phyloP scores from a whole-genome alignment of 2,329 filamentous ascomycete genomes.

The Colletotrichum kahawae region DNA sequence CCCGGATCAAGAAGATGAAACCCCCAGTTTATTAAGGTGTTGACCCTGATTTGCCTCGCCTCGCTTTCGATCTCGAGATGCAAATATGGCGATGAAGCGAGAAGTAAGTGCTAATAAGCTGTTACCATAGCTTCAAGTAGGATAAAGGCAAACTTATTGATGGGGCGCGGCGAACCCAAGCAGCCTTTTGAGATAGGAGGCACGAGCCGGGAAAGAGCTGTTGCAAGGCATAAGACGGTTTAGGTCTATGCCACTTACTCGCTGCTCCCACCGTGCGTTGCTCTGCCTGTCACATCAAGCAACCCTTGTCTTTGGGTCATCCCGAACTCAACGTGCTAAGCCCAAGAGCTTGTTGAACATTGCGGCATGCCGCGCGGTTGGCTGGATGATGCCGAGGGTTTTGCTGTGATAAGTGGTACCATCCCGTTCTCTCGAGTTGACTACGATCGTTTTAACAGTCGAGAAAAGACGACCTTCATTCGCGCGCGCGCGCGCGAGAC shows the following conservation, averaged over 20 bases:
- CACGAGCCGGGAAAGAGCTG: neutral
- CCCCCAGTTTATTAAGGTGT: neutral
- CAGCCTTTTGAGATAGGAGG: neutral
- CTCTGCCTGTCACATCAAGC: constrained; percentile 2
- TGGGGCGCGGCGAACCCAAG: neutral
- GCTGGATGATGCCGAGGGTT: neutral
- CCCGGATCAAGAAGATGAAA: neutral
- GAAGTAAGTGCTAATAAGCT: constrained; percentile 9
- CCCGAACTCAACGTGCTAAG: neutral
- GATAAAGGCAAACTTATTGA: neutral
- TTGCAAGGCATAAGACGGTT: neutral
- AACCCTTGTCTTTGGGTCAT: constrained; percentile 1
- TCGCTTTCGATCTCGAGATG: neutral
- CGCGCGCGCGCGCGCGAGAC: neutral
- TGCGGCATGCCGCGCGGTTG: neutral
- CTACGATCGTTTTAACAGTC: neutral
- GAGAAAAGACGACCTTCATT: neutral
- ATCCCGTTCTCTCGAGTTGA: neutral
- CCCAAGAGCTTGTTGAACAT: neutral
- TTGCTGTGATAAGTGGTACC: neutral
- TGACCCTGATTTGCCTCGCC: neutral
- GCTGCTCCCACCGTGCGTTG: neutral
- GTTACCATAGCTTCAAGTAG: constrained; percentile 12
- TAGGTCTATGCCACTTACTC: neutral
- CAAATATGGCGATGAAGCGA: neutral